Evolutionary conservation across 1,284 basidiomycete genomes (phyloP), one percentile per base, ranked within the genome.

Genomic region (Puccinia brachypodii): DNA sequence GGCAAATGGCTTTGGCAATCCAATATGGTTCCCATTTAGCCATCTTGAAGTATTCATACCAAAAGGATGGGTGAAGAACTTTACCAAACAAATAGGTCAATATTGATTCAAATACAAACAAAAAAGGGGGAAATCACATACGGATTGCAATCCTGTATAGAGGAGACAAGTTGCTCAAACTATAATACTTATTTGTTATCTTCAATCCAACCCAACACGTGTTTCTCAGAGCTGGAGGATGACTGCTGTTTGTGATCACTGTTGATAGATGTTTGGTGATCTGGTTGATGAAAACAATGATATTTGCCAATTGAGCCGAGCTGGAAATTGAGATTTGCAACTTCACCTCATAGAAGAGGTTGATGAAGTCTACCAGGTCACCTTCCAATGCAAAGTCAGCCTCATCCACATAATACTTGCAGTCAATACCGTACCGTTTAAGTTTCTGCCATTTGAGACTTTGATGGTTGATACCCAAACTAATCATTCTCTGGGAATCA

Each of bases 101-200:
- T 7, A 28, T 28, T 3, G 9, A 8, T 25, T 6, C 25, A 58
- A 66, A 66, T 11, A 50, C 11, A 50, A 50, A 11, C 11, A 22
- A 50, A 11, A 11, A 50, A 50, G 11, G 22, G 22, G 47, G 22
- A 11, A 11, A 11, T 11, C 11, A 50, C 62, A 19, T 36, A 66
- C 38, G 22, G 11, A 66, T 66, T 7, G 60, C 60, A 62, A 62
- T 31, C 28, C 19, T 8, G n/a, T 62, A 62, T 19, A 62, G 31
- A 19, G 62, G 62, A 6, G 62, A 66, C 31, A 3, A 66, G 62
- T 66, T 22, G 22, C 31, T 66, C 7, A 66, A 22, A 66, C 14
- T 66, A 66, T 66, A 66, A 22, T 66, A 66, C 62, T 66, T 66
- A 22, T 66, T 66, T 14, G 62, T 66, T 4, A 66, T 14, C 22